phyloP scores from a whole-genome alignment of 371 early-diverging fungal species.

The Smittium mucronatum region DNA sequence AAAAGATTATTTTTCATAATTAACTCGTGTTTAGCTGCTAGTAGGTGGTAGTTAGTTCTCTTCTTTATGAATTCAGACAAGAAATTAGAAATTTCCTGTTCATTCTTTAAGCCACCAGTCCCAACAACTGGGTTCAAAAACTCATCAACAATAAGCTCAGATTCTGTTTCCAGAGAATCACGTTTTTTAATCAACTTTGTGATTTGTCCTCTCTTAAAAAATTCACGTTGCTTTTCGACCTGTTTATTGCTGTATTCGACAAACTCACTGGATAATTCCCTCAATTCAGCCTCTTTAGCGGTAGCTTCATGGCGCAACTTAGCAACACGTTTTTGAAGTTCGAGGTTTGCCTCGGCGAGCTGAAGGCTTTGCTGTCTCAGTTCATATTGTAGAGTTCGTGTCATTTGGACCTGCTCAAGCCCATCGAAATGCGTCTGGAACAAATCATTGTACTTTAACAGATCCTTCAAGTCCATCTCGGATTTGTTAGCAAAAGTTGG shows the following conservation, averaged over 20 bases:
- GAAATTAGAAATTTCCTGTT: background rate
- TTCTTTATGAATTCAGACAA: background rate
- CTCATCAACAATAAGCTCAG: background rate
- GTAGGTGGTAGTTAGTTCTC: background rate
- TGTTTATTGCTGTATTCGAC: background rate
- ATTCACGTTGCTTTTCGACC: background rate
- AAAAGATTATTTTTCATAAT: background rate
- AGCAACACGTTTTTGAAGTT: background rate
- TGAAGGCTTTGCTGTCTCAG: conserved; percentile 27
- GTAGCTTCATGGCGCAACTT: background rate
- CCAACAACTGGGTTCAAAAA: background rate
- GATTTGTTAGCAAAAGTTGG: conserved; percentile 36
- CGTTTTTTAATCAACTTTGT: background rate
- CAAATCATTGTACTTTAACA: conserved; percentile 27
- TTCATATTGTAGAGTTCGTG: conserved; percentile 31
- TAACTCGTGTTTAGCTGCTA: conserved; percentile 5
- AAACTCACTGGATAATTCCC: background rate
- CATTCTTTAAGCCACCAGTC: background rate
- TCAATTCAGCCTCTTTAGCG: background rate
- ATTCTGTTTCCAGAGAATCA: background rate
- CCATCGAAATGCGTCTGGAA: conserved; percentile 32
- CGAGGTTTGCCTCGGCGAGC: conserved; percentile 24
- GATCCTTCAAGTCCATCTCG: conserved; percentile 28
- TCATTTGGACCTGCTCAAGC: conserved; percentile 33
- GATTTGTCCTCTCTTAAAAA: background rate